Base-by-base conservation (phyloP, 2,329 filamentous ascomycete genomes). In the Fusarium sp. region DNA sequence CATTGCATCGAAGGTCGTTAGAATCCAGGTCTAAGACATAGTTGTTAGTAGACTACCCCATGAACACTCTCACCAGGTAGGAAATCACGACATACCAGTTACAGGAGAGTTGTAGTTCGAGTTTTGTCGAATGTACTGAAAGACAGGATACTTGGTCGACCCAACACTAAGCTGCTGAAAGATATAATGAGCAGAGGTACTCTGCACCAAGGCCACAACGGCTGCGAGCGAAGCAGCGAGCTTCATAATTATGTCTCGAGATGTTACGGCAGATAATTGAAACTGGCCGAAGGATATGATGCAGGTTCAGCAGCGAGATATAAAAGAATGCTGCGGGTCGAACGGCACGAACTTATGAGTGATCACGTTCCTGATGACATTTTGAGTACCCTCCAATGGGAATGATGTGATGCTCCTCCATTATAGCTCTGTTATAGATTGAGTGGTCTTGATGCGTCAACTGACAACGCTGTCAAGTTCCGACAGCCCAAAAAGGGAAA, bases 81-180 rank as follows among this genome's bases (percentile, higher is more conserved):
- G 44, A 15, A 15, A 5, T 18, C 4, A 3, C 31, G 4, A 2
- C 29, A 12, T 38, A 66, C 63, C 63, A 1, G 63, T 66, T 2
- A 66, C 63, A 7, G 63, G 63, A 51, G 63, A 66, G 61, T 66
- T 66, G 12, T 66, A 66, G 37, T 66, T 66, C 2, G 63, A 44
- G 61, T 66, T 66, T 7, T 66, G 49, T 16, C 63, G 49, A 19
- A 66, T 66, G 15, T 66, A 66, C 60, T 66, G 61, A 1, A 66
- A 66, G 0, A 66, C 37, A 0, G 63, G 63, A 6, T 66, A 66
- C 7, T 66, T 66, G 1, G 63, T 66, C 0, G 63, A 66, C 1
- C 63, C 63, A 35, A 66, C 63, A 29, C 23, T 49, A 2, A 66
- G 51, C 35, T 66, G 63, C 31, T 66, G 63, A 10, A 66, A 66